A percentile compares a stretch with the other conserved stretches of the same genome.
Evolutionary conservation across 805 yeast genomes (phyloP).

Genomic region (Kluyveromyces lactis): DNA sequence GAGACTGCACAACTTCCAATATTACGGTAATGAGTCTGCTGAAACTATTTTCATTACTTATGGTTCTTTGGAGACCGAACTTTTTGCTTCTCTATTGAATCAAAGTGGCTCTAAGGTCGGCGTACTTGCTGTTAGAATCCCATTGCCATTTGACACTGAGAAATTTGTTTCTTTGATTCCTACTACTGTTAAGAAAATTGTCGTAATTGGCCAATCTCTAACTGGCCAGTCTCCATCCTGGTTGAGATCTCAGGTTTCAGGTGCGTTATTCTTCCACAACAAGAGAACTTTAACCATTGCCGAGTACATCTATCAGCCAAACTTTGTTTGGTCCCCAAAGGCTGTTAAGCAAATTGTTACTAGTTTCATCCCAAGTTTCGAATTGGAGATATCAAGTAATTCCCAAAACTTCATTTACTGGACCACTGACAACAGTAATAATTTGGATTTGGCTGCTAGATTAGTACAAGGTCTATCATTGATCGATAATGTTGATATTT

Average conservation of each 20-base stretch:
- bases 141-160: slow-evolving; percentile 65
- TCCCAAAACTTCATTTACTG: slow-evolving; percentile 40
- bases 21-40: slow-evolving; percentile 54
- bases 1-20: slow-evolving; percentile 34
- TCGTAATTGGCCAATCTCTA: slow-evolving; percentile 57
- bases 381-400: slow-evolving; percentile 6
- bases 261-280: slow-evolving; percentile 50
- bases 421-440: slow-evolving; percentile 56
- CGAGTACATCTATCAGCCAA: slow-evolving; percentile 45
- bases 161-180: slow-evolving; percentile 58
- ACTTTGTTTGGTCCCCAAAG: slow-evolving; percentile 48
- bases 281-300: slow-evolving; percentile 32
- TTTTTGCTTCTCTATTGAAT: slow-evolving; percentile 39
- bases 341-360: slow-evolving; percentile 42
- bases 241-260: slow-evolving; percentile 64
- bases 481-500: slow-evolving; percentile 43
- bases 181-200: slow-evolving; percentile 44
- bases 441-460: slow-evolving; percentile 49
- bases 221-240: slow-evolving; percentile 32
- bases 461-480: slow-evolving; percentile 64
- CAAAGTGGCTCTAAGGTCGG: slow-evolving; percentile 41
- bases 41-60: slow-evolving; percentile 74
- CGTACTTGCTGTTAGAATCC: slow-evolving; percentile 63
- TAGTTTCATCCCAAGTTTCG: slow-evolving; percentile 29
- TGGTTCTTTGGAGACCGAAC: slow-evolving; percentile 60